Evolutionary conservation across 129 eudicot species (phyloP).

Genomic region (Helianthus annuus): HanXRQr2.0-SUNRISE NC_035449.2:72031145-72031644

Average conservation of each 20-base stretch:
- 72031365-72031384: slow-evolving; percentile 1
- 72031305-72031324: background rate
- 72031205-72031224: slow-evolving; percentile 49
- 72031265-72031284: background rate
- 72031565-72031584: too few relatives aligned
- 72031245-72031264: background rate
- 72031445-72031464: background rate
- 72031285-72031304: slow-evolving; percentile 18
- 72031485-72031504: too few relatives aligned
- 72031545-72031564: too few relatives aligned
- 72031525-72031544: too few relatives aligned
- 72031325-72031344: slow-evolving; percentile 4
- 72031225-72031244: background rate
- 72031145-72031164: slow-evolving; percentile 28
- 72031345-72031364: background rate
- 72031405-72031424: slow-evolving; percentile 34
- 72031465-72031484: too few relatives aligned
- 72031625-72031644: too few relatives aligned
- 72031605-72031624: too few relatives aligned
- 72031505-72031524: too few relatives aligned
- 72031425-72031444: background rate
- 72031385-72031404: slow-evolving; percentile 16
- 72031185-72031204: slow-evolving; percentile 44
- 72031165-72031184: slow-evolving; percentile 38
- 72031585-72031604: too few relatives aligned